These are phyloP conservation scores for Gastrodia elata DNA, from an alignment of 106 monocot species.

Conservation along the genomic window DNA sequence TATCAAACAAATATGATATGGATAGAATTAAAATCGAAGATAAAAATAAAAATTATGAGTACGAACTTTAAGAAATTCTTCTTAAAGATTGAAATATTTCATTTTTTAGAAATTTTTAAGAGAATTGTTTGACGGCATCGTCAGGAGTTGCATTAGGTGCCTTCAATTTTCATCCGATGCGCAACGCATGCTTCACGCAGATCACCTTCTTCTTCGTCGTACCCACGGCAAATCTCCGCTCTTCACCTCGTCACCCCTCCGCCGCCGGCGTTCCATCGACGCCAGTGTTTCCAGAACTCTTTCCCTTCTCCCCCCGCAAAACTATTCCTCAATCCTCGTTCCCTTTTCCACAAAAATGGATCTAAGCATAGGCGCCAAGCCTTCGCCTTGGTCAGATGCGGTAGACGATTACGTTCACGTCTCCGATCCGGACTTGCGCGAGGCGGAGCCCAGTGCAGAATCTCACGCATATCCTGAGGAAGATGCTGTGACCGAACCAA, in stretches of 20 bases:
- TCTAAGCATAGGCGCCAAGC: background rate
- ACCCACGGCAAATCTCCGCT: background rate
- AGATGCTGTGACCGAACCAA: background rate
- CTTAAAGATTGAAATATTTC: no score
- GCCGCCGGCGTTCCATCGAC: background rate
- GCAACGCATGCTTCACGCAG: background rate
- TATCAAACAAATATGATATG: no score
- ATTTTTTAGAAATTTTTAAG: no score
- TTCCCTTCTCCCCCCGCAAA: background rate
- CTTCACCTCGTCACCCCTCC: background rate
- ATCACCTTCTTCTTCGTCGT: background rate
- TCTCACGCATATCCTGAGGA: background rate
- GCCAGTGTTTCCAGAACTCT: background rate
- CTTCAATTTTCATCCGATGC: background rate
- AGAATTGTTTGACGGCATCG: no score
- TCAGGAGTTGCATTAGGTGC: background rate
- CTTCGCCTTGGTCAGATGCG: background rate
- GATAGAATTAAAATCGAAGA: no score
- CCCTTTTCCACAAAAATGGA: background rate
- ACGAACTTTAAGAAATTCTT: no score
- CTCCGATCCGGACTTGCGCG: constrained; percentile 5
- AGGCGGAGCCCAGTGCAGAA: background rate
- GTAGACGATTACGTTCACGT: constrained; percentile 1
- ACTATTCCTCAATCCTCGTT: background rate
- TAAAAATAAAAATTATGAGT: no score